Evolutionary conservation across 1,139 yeast genomes (phyloP).

Genomic region (Sugiyamaella pinicola): DNA sequence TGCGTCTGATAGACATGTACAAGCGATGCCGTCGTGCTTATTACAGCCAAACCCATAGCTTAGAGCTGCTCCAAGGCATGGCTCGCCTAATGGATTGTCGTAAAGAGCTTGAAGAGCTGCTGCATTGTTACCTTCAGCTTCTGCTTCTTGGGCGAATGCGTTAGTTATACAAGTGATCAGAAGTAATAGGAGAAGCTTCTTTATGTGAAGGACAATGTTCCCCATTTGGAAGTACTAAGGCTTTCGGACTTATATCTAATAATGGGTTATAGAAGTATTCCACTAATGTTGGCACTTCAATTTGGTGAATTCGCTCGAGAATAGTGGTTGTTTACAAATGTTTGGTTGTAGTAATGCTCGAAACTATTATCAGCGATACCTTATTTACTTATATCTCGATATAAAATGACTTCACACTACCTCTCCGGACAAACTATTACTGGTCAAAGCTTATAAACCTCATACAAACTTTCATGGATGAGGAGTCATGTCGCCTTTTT

Average conservation of each 20-base stretch:
- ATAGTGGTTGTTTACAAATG: background rate
- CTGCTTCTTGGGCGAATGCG: background rate
- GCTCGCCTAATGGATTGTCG: slow-evolving; percentile 12
- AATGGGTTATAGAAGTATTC: background rate
- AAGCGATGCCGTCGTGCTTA: slow-evolving; percentile 3
- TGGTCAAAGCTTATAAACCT: slow-evolving; percentile 12
- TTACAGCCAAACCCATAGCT: slow-evolving; percentile 13
- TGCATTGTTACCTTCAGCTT: slow-evolving; percentile 1
- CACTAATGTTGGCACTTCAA: background rate
- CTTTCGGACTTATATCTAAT: background rate
- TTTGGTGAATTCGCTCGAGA: background rate
- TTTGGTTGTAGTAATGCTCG: no score
- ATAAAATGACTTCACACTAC: background rate
- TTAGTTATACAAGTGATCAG: background rate
- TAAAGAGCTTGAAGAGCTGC: slow-evolving; percentile 3
- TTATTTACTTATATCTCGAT: slow-evolving; percentile 8
- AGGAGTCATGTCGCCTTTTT: slow-evolving; percentile 8
- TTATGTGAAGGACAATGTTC: background rate
- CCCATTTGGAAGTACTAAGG: slow-evolving; percentile 2
- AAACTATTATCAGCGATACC: background rate
- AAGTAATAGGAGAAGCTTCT: slow-evolving; percentile 1
- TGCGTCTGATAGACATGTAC: slow-evolving; percentile 8
- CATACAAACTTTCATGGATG: slow-evolving; percentile 10
- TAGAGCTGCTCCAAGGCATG: slow-evolving; percentile 14
- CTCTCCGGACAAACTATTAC: slow-evolving; percentile 1